Evolutionary conservation across 345 rosid species (phyloP).

Genomic region (Sonneratia caseolaris): DNA sequence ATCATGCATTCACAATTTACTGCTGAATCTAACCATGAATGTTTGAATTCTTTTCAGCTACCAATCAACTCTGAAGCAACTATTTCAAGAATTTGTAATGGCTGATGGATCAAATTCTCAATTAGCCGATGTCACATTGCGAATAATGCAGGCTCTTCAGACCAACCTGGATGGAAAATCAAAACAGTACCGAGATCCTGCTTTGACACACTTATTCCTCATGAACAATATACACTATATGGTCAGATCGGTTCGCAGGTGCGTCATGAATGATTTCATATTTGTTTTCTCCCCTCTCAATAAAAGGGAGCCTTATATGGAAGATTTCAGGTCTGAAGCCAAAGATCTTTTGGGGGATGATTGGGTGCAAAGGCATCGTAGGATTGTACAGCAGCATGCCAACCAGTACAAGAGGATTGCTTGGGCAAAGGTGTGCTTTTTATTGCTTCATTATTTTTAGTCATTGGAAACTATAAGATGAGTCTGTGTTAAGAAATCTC

Average conservation of each 20-base stretch:
- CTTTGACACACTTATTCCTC: conserved; percentile 84
- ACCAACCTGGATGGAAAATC: conserved; percentile 90
- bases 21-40: neutral
- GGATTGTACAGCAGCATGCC: conserved; percentile 97
- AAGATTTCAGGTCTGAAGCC: conserved; percentile 78
- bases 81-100: conserved; percentile 83
- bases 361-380: conserved; percentile 96
- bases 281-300: neutral
- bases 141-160: conserved; percentile 99
- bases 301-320: neutral
- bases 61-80: conserved; percentile 89
- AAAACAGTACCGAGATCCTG: conserved; percentile 85
- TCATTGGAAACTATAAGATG: neutral
- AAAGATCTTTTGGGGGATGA: conserved; percentile 97
- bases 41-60: conserved; percentile 44
- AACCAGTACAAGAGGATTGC: conserved; percentile 91
- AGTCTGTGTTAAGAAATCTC: neutral
- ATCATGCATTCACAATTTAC: neutral
- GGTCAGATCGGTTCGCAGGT: conserved; percentile 99
- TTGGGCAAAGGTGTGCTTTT: conserved; percentile 67
- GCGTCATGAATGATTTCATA: neutral
- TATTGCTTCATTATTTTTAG: neutral
- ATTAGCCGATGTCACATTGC: conserved; percentile 81
- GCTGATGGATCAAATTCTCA: conserved; percentile 58
- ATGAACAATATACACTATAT: conserved; percentile 98